Evolutionary conservation across 2,329 filamentous ascomycete species (phyloP).

Genomic region (Pseudogymnoascus sp.): DNA sequence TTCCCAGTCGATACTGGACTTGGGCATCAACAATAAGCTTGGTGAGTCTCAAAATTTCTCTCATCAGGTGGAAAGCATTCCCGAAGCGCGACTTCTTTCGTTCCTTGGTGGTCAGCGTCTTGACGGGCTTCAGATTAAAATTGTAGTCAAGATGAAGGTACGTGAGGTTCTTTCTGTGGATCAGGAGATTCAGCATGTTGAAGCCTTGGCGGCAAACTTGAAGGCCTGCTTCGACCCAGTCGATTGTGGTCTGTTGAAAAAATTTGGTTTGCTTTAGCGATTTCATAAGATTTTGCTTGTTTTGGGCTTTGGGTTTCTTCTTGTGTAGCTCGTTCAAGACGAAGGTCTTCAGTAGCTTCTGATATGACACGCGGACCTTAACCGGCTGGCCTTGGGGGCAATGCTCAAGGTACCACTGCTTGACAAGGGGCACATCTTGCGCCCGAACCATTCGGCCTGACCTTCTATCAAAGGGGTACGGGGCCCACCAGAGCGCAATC

Average conservation of each 20-base stretch:
- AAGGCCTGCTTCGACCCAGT: slow-evolving; percentile 97
- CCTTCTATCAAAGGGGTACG: slow-evolving; percentile 87
- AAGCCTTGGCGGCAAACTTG: slow-evolving; percentile 98
- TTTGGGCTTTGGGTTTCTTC: slow-evolving; percentile 89
- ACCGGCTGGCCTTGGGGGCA: slow-evolving; percentile 85
- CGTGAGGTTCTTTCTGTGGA: slow-evolving; percentile 96
- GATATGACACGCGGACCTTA: slow-evolving; percentile 95
- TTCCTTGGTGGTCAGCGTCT: slow-evolving; percentile 96
- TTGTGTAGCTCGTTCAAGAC: slow-evolving; percentile 96
- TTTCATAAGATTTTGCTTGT: slow-evolving; percentile 83
- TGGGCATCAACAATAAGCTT: slow-evolving; percentile 98
- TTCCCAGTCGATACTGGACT: slow-evolving; percentile 93
- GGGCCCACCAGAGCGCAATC: slow-evolving; percentile 96
- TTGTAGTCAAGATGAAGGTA: slow-evolving; percentile 99
- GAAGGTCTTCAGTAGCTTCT: slow-evolving; percentile 92
- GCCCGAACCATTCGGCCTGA: slow-evolving; percentile 95
- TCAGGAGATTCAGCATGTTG: slow-evolving; percentile 97
- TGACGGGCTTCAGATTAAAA: slow-evolving; percentile 98
- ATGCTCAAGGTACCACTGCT: slow-evolving; percentile 98
- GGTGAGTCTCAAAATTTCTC: slow-evolving; percentile 89
- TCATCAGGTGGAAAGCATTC: slow-evolving; percentile 98
- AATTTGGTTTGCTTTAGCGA: slow-evolving; percentile 96
- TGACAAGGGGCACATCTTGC: slow-evolving; percentile 92
- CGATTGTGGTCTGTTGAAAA: slow-evolving; percentile 98
- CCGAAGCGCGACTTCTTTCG: slow-evolving; percentile 98